These are phyloP conservation scores for Begonia fuchsioides DNA, from an alignment of 306 rosid species.

Conservation along the genomic window DNA sequence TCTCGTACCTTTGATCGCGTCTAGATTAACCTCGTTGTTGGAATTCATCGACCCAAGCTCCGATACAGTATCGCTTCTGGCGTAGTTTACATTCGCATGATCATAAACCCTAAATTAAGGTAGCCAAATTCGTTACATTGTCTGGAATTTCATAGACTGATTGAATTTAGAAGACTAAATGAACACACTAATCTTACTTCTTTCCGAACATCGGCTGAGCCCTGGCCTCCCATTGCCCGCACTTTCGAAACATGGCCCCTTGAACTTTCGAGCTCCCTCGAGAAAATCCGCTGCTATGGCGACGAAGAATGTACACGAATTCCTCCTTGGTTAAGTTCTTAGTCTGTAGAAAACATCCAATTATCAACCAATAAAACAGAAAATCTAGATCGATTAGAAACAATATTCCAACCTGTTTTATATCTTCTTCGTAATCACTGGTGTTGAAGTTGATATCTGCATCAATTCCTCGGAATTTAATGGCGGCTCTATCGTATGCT, in stretches of 20 bases:
- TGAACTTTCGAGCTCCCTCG: constrained; percentile 24
- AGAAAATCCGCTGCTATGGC: constrained; percentile 32
- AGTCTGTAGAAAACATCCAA: constrained; percentile 9
- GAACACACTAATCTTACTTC: constrained; percentile 14
- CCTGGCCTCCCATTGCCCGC: constrained; percentile 23
- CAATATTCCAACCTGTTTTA: constrained; percentile 20
- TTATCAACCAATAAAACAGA: neutral
- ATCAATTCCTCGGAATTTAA: constrained; percentile 41
- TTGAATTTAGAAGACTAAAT: neutral
- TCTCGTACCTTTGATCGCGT: neutral
- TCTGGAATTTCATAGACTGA: neutral
- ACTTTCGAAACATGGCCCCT: constrained; percentile 22
- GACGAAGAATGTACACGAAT: constrained; percentile 30
- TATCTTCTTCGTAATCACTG: constrained; percentile 33
- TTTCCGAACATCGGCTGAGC: constrained; percentile 18
- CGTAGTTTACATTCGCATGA: constrained; percentile 8
- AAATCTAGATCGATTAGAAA: neutral
- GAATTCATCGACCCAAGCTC: constrained; percentile 9
- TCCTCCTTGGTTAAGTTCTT: constrained; percentile 26
- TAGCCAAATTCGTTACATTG: neutral
- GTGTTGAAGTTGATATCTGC: constrained; percentile 38
- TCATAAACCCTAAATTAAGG: constrained; percentile 15
- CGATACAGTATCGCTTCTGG: constrained; percentile 8
- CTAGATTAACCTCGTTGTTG: constrained; percentile 13
- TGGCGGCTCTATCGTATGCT: constrained; percentile 50